A percentile compares a stretch with the other conserved stretches of the same genome.
phyloP scores from a whole-genome alignment of 2,329 filamentous ascomycete genomes.

The Alternaria longipes region DNA sequence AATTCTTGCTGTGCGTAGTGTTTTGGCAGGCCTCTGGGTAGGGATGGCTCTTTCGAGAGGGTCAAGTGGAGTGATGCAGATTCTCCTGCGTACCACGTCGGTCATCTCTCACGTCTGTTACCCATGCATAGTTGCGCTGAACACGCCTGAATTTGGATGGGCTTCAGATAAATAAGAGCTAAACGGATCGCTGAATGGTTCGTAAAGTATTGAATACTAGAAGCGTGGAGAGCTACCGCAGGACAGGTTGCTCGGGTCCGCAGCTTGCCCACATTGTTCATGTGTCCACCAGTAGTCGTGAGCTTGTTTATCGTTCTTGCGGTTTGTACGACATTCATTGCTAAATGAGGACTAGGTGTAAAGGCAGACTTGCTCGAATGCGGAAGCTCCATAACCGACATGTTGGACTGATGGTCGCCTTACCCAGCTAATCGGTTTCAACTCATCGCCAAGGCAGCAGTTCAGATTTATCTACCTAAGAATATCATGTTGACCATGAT shows the following conservation, averaged over 20 bases:
- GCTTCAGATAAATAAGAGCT: not conserved
- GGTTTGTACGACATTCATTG: not conserved
- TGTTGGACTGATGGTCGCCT: not conserved
- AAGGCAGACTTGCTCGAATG: not conserved
- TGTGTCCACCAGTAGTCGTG: not conserved
- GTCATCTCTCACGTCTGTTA: not conserved
- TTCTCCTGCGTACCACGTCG: not conserved
- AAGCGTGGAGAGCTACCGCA: not conserved
- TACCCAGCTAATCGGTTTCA: not conserved
- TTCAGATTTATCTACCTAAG: not conserved
- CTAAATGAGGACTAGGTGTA: not conserved
- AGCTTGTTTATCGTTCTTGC: not conserved
- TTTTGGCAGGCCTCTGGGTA: too few species aligned
- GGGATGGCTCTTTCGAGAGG: constrained; percentile 7
- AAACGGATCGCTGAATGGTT: not conserved
- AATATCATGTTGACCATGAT: not conserved
- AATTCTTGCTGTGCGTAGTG: too few species aligned
- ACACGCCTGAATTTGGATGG: not conserved
- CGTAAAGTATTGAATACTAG: fast-evolving
- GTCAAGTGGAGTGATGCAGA: constrained; percentile 1
- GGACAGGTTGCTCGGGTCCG: not conserved
- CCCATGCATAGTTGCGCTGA: not conserved
- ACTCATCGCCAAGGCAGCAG: not conserved
- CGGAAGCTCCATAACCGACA: not conserved
- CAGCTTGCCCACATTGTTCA: not conserved